phyloP scores from a whole-genome alignment of 2,329 filamentous ascomycete genomes.

The Fusarium sp. region DNA sequence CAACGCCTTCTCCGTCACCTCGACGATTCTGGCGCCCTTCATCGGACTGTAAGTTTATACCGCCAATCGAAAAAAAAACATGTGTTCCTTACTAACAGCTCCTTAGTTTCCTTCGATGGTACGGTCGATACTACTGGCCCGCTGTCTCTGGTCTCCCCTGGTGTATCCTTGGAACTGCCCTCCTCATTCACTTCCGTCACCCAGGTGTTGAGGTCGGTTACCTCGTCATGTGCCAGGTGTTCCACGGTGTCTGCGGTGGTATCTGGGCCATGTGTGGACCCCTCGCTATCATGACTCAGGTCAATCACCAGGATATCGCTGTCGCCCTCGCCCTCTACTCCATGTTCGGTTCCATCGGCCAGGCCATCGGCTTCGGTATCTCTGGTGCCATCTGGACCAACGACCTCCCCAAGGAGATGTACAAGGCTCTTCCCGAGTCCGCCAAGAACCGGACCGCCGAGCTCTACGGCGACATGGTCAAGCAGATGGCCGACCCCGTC shows the following conservation, averaged over 20 bases:
- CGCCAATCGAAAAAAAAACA: rapidly evolving
- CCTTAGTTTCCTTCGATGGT: constrained; percentile 56
- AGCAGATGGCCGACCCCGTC: constrained; percentile 61
- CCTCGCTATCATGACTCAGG: constrained; percentile 45
- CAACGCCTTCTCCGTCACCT: constrained; percentile 60
- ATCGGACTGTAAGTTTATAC: constrained; percentile 50
- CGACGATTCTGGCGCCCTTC: constrained; percentile 56
- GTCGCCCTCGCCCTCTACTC: constrained; percentile 45
- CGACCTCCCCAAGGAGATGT: constrained; percentile 55
- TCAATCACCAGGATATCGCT: constrained; percentile 47
- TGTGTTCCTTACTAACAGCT: neutral
- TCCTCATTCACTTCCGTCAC: constrained; percentile 49
- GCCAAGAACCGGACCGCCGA: constrained; percentile 50
- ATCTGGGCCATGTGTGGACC: constrained; percentile 56
- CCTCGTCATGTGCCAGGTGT: constrained; percentile 62
- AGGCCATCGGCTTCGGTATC: constrained; percentile 46
- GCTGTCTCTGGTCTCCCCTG: constrained; percentile 61
- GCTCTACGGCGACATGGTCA: constrained; percentile 65
- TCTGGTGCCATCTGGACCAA: constrained; percentile 47
- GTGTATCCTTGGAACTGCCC: constrained; percentile 63
- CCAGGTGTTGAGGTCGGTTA: constrained; percentile 54
- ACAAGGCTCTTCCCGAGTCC: constrained; percentile 59
- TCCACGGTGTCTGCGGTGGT: constrained; percentile 61
- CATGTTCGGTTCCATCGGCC: constrained; percentile 44
- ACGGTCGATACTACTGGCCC: constrained; percentile 63